Evolutionary conservation across 108 stramenopile species (phyloP).

Genomic region (Epithemia pelagica): DNA sequence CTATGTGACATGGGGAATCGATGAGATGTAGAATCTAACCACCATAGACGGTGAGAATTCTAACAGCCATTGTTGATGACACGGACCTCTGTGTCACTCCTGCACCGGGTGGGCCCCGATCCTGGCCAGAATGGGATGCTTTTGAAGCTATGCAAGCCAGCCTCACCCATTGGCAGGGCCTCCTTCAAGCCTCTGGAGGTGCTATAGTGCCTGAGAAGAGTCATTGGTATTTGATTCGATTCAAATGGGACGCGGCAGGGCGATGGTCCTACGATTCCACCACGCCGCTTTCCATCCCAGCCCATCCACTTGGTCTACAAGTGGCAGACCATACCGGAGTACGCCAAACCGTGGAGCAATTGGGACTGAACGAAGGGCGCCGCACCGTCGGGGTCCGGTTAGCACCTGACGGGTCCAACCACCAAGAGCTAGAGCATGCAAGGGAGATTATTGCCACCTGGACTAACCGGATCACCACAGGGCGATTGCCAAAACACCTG

Average conservation of each 20-base stretch:
- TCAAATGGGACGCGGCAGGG: neutral
- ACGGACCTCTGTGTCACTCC: constrained; percentile 4
- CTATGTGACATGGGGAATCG: too few species aligned
- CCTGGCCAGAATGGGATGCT: neutral
- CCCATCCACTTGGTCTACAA: too few species aligned
- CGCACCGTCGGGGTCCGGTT: neutral
- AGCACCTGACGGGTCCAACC: neutral
- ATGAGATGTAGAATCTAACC: too few species aligned
- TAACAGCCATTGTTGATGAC: constrained; percentile 31
- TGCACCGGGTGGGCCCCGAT: neutral
- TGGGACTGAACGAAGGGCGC: neutral
- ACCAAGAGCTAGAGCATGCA: neutral
- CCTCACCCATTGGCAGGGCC: constrained; percentile 8
- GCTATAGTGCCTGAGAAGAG: constrained; percentile 10
- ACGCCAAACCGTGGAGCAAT: neutral
- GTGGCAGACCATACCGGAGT: neutral
- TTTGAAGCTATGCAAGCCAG: constrained; percentile 1
- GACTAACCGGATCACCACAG: neutral
- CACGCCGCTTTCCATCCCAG: neutral
- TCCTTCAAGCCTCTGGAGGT: constrained; percentile 6
- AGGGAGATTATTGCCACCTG: neutral
- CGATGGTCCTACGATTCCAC: neutral
- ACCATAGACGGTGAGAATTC: too few species aligned
- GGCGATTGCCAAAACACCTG: neutral
- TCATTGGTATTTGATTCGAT: constrained; percentile 12